These are phyloP conservation scores for Xylaria polymorpha DNA, from an alignment of 2,329 filamentous ascomycete species.

Conservation along the genomic window DNA sequence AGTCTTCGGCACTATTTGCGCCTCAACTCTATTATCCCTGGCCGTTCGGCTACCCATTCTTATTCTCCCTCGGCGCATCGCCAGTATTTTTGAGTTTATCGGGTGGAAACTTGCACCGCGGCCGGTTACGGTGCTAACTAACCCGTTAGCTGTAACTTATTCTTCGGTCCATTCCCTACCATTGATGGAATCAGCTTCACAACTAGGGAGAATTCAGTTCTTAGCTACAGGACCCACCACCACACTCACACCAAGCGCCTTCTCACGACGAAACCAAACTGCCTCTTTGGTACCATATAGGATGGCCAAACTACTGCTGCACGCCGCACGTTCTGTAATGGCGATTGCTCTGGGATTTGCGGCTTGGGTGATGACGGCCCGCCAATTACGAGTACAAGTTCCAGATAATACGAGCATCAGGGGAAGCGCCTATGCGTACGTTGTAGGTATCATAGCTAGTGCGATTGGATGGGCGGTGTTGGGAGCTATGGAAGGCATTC, in stretches of 20 bases:
- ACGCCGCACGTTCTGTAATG: conserved; percentile 92
- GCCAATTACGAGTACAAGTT: conserved; percentile 73
- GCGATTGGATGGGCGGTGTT: conserved; percentile 96
- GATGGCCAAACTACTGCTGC: conserved; percentile 89
- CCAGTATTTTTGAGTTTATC: conserved; percentile 74
- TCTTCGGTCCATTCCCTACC: conserved; percentile 92
- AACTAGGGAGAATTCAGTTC: conserved; percentile 84
- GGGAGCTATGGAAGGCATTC: conserved; percentile 87
- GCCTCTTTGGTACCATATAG: conserved; percentile 82
- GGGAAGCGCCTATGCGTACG: conserved; percentile 92
- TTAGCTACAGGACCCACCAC: conserved; percentile 81
- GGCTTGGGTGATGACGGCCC: conserved; percentile 95
- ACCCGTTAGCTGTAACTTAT: conserved; percentile 92
- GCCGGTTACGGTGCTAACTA: conserved; percentile 85
- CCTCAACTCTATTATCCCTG: conserved; percentile 84
- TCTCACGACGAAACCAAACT: conserved; percentile 57
- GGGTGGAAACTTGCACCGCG: conserved; percentile 86
- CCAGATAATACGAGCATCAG: conserved; percentile 67
- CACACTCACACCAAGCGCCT: conserved; percentile 69
- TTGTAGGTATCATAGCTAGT: conserved; percentile 90
- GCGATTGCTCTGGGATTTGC: conserved; percentile 89
- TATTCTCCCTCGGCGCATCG: conserved; percentile 78
- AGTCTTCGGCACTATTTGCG: conserved; percentile 90
- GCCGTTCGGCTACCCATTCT: conserved; percentile 86
- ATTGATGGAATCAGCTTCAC: conserved; percentile 79